A percentile compares a stretch with the other conserved stretches of the same genome.
Conservation (phyloP, 495 filamentous ascomycete genomes). For the Lepraria neglecta region DNA sequence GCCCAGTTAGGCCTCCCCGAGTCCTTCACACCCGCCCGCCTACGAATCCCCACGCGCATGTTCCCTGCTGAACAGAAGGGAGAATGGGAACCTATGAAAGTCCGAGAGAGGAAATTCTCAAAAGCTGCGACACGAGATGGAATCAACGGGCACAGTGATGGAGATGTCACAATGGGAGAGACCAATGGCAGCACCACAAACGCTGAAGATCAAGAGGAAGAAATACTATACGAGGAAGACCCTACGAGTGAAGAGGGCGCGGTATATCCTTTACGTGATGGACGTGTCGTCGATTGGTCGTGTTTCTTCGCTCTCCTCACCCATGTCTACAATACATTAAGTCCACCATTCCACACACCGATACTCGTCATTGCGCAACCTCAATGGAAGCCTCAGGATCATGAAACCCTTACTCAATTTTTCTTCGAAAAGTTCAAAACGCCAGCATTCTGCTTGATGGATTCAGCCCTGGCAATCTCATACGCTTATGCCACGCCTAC, state of each 20-base stretch:
- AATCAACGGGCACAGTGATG: conserved; percentile 31
- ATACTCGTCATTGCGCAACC: conserved; percentile 83
- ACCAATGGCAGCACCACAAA: conserved; percentile 25
- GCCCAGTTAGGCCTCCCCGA: conserved; percentile 91
- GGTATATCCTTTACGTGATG: conserved; percentile 75
- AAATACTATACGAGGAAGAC: conserved; percentile 76
- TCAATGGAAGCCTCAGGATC: conserved; percentile 75
- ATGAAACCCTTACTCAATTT: conserved; percentile 78
- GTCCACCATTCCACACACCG: conserved; percentile 87
- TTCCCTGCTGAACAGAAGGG: conserved; percentile 73
- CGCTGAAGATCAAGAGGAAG: conserved; percentile 32
- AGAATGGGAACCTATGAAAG: conserved; percentile 77
- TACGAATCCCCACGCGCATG: conserved; percentile 86
- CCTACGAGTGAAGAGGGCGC: conserved; percentile 80
- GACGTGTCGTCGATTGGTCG: conserved; percentile 79
- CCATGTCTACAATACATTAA: conserved; percentile 79
- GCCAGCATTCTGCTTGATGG: conserved; percentile 79
- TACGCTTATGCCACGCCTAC: conserved; percentile 74
- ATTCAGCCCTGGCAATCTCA: conserved; percentile 72
- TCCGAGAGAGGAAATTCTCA: conserved; percentile 53
- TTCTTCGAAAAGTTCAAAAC: conserved; percentile 96
- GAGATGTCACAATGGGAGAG: conserved; percentile 47
- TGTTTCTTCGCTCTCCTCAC: conserved; percentile 87
- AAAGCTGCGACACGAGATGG: conserved; percentile 29
- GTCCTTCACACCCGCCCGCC: conserved; percentile 75